Evolutionary conservation across 2,329 filamentous ascomycete genomes (phyloP).

Genomic region (Fusarium sp.): DNA sequence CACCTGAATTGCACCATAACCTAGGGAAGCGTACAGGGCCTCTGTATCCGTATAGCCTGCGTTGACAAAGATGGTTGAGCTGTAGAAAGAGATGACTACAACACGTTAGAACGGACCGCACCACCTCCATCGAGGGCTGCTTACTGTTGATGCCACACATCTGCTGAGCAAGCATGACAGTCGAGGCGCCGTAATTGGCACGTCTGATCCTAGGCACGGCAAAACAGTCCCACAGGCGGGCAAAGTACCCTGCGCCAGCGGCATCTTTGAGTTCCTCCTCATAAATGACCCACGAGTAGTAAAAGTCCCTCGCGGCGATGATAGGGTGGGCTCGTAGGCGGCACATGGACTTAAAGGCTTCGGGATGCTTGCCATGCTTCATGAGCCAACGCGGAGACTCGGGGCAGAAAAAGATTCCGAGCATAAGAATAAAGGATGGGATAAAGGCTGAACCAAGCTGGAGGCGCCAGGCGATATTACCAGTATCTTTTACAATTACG

Average conservation of each 20-base stretch:
- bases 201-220: conserved; percentile 77
- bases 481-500: conserved; percentile 68
- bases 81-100: conserved; percentile 44
- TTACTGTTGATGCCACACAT: conserved; percentile 51
- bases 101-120: too few relatives aligned
- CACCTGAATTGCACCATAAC: conserved; percentile 52
- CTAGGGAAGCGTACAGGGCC: conserved; percentile 52
- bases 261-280: conserved; percentile 52
- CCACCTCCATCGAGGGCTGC: neutral
- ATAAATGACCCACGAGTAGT: conserved; percentile 61
- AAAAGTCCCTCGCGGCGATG: conserved; percentile 72
- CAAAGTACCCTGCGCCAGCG: conserved; percentile 49
- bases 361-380: conserved; percentile 72
- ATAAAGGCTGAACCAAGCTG: conserved; percentile 73
- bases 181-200: conserved; percentile 82
- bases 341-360: conserved; percentile 70
- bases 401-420: conserved; percentile 75
- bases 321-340: conserved; percentile 66
- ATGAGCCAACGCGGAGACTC: conserved; percentile 75
- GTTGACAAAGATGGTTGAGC: conserved; percentile 46
- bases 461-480: conserved; percentile 72
- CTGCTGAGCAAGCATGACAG: conserved; percentile 84
- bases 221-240: conserved; percentile 69
- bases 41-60: conserved; percentile 47
- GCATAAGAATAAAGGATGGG: conserved; percentile 65